Evolutionary conservation across 2,329 filamentous ascomycete species (phyloP), one percentile per base, ranked within the genome.

Genomic region (Zopfia rhizophila): DNA sequence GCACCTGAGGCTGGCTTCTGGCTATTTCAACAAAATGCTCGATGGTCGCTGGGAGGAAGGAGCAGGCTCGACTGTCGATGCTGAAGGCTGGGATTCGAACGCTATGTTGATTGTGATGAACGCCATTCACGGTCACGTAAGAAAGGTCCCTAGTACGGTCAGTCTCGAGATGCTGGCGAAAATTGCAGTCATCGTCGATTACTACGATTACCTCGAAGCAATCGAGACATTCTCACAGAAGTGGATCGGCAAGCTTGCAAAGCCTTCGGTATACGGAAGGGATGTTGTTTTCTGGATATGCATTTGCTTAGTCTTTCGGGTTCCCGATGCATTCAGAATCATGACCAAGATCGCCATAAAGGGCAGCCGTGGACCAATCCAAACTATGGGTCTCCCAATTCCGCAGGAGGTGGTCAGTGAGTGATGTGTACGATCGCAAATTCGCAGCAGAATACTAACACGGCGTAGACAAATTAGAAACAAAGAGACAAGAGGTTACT

Each of bases 111-210:
- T 74, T 13, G 40, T 80, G 1, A 59, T 80, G 36, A 71, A 77
- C 45, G 73, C 77, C 13, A 60, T 81, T 7, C 78, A 81, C 56
- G 66, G 73, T 36, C 69, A 69, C 3, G 69, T 65, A 11, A 50
- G 64, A n/a, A 66, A 72, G 28, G 68, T 81, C 11, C 75, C 76
- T 0, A 60, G 58, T 25, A 36, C 47, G 0, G 48, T 79, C 1
- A 61, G 54, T 23, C 57, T 79, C 5, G 71, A 78, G 12, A 61
- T 68, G 7, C 63, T 81, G 8, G 69, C 70, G 12, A 72, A 75
- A 42, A 61, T 81, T 4, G 75, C 75, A 3, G 63, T 73, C 2
- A 61, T 80, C 11, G 69, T 76, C 5, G 73, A 78, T 44, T 72
- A 70, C 19, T 77, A 76, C 50, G 62, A 68, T 38, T 75, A 75